These are phyloP conservation scores for Neopestalotiopsis clavispora DNA, from an alignment of 2,329 filamentous ascomycete genomes.

Conservation along the genomic window DNA sequence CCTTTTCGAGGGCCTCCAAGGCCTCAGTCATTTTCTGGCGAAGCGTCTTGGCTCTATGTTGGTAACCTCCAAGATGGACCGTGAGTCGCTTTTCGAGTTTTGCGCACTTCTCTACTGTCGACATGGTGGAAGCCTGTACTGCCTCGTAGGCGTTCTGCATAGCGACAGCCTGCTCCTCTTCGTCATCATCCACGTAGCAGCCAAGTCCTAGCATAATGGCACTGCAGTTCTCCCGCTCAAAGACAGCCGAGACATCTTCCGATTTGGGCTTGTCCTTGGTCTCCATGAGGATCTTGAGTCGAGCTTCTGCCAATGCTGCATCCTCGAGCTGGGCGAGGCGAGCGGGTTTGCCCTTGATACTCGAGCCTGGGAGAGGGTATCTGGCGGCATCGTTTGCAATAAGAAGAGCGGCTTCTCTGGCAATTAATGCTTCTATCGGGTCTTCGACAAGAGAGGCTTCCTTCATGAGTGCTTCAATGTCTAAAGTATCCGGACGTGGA, in stretches of 20 bases:
- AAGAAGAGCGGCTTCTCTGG: constrained; percentile 76
- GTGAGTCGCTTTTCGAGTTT: constrained; percentile 94
- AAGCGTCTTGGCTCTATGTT: constrained; percentile 81
- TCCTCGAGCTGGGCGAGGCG: constrained; percentile 72
- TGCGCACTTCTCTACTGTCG: constrained; percentile 78
- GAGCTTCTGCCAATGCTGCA: constrained; percentile 72
- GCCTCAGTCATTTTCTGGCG: constrained; percentile 80
- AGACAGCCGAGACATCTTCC: constrained; percentile 57
- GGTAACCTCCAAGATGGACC: constrained; percentile 87
- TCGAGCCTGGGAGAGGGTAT: constrained; percentile 72
- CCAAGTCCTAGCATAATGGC: constrained; percentile 77
- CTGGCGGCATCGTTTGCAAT: constrained; percentile 82
- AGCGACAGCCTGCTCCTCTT: constrained; percentile 67
- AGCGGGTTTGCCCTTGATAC: constrained; percentile 65
- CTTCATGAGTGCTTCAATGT: constrained; percentile 71
- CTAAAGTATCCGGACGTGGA: constrained; percentile 76
- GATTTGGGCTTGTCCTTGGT: constrained; percentile 54
- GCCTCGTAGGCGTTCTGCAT: constrained; percentile 78
- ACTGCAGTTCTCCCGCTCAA: constrained; percentile 57
- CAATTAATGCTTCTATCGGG: constrained; percentile 71
- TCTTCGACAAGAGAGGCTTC: constrained; percentile 65
- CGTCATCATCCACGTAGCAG: constrained; percentile 78
- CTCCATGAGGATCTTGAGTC: constrained; percentile 77
- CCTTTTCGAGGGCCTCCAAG: constrained; percentile 74
- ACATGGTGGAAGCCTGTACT: constrained; percentile 75